Conservation (phyloP, 2,329 filamentous ascomycete genomes). For the Botrytis galanthina region DNA sequence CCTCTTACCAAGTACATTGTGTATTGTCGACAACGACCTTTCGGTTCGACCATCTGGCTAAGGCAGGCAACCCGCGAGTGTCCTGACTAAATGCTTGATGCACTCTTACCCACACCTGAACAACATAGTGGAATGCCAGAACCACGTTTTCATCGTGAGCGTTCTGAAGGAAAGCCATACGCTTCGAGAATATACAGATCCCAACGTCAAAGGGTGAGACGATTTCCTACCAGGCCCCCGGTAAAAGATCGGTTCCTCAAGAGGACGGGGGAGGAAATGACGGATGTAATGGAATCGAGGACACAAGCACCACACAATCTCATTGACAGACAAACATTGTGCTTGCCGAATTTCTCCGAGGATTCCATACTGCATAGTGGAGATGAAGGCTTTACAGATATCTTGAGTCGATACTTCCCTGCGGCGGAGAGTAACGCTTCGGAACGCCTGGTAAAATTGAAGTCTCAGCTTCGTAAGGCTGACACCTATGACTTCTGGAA, state of each 20-base stretch:
- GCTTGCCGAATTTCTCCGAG: constrained; percentile 33
- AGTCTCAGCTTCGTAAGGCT: constrained; percentile 51
- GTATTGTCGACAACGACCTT: not conserved
- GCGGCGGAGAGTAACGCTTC: constrained; percentile 57
- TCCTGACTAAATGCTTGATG: constrained; percentile 15
- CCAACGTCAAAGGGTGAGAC: constrained; percentile 31
- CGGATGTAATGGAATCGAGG: constrained; percentile 21
- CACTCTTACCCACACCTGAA: not conserved
- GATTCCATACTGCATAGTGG: constrained; percentile 34
- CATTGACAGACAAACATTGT: constrained; percentile 35
- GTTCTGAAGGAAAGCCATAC: constrained; percentile 26
- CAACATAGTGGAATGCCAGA: constrained; percentile 31
- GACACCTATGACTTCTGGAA: constrained; percentile 62
- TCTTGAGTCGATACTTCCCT: constrained; percentile 40
- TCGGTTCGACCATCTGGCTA: not conserved
- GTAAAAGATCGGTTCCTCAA: constrained; percentile 18
- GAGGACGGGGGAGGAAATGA: constrained; percentile 25
- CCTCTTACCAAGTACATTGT: not conserved
- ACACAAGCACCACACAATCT: constrained; percentile 23
- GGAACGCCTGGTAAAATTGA: constrained; percentile 59
- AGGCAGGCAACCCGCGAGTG: constrained; percentile 15
- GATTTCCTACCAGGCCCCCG: constrained; percentile 21
- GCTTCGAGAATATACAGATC: constrained; percentile 32
- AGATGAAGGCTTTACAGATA: constrained; percentile 34
- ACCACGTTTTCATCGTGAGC: constrained; percentile 21